Evolutionary conservation across 2,329 filamentous ascomycete species (phyloP), one percentile per base, ranked within the genome.

Genomic region (Xylariales sp.): DNA sequence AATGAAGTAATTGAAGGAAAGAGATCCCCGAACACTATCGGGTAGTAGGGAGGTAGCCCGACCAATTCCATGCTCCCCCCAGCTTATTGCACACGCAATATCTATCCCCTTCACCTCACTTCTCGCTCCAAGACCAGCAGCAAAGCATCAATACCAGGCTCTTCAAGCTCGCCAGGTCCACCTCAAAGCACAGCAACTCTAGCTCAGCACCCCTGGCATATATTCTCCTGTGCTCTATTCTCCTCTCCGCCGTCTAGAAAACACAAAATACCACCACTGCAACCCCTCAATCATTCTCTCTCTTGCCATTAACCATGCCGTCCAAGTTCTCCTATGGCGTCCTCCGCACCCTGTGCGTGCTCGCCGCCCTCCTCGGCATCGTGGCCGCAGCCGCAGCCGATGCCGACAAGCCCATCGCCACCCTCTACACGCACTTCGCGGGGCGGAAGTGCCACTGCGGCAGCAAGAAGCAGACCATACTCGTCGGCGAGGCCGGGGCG

Each of bases 371-470:
- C 7, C 34, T 50, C 46, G 32, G 32, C 46, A n/a, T 30, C 30
- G 8, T 41, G n/a, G 55, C 43, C 30, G 36, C 55, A 6, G n/a
- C 9, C n/a, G 16, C 5, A 5, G 18, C 46, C 12, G 9, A 50
- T 28, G 39, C 43, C 54, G 23, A 23, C 23, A 23, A 23, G 23
- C 23, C 23, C 23, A 23, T 23, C 23, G 54, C 54, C 23, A 18
- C 45, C 3, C 39, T 56, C 7, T 41, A 56, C 30, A 56, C 5
- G 39, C 23, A 10, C 39, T 14, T 10, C 39, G 39, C 39, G 45
- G 14, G 23, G 10, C 23, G 14, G 8, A 41, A 41, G 1, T 56
- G 54, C 39, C 54, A 56, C 54, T 56, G 54, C 36, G 54, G 39
- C 10, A 10, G 12, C 14, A 7, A 12, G 7, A 16, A n/a, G 10